Conservation (phyloP, 148 eudicot genomes). For the Silene conica region DNA sequence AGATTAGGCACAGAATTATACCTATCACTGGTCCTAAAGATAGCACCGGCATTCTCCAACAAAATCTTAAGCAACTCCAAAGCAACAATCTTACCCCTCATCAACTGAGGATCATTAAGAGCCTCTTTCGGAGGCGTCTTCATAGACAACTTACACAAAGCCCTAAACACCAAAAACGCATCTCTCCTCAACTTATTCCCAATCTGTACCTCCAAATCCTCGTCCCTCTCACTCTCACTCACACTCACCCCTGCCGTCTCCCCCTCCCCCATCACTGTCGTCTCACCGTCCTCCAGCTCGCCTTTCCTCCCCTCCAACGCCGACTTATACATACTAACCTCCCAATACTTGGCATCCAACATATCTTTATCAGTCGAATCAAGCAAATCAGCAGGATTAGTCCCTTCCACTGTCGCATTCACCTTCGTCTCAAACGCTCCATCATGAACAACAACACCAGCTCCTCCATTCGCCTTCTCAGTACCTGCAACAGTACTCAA, state of each 20-base stretch:
- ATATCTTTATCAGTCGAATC: slow-evolving; percentile 98
- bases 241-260: slow-evolving; percentile 10
- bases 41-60: slow-evolving; percentile 96
- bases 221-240: slow-evolving; percentile 64
- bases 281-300: slow-evolving; percentile 66
- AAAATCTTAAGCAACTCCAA: slow-evolving; percentile 96
- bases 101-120: slow-evolving; percentile 70
- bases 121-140: slow-evolving; percentile 98
- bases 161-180: slow-evolving; percentile 94
- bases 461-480: slow-evolving; percentile 22
- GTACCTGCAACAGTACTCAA: slow-evolving; percentile 45
- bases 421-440: slow-evolving; percentile 94
- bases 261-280: slow-evolving; percentile 21
- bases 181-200: slow-evolving; percentile 95
- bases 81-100: slow-evolving; percentile 95
- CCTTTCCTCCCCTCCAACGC: slow-evolving; percentile 97
- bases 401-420: slow-evolving; percentile 73
- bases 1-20: slow-evolving; percentile 21
- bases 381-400: slow-evolving; percentile 90
- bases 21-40: slow-evolving; percentile 99
- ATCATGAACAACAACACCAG: slow-evolving; percentile 44
- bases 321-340: slow-evolving; percentile 94
- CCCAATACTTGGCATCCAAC: slow-evolving; percentile 99
- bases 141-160: slow-evolving; percentile 92
- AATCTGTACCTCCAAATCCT: slow-evolving; percentile 92